Evolutionary conservation across 2,329 filamentous ascomycete genomes (phyloP).

Genomic region (Boeremia lycopersici): DNA sequence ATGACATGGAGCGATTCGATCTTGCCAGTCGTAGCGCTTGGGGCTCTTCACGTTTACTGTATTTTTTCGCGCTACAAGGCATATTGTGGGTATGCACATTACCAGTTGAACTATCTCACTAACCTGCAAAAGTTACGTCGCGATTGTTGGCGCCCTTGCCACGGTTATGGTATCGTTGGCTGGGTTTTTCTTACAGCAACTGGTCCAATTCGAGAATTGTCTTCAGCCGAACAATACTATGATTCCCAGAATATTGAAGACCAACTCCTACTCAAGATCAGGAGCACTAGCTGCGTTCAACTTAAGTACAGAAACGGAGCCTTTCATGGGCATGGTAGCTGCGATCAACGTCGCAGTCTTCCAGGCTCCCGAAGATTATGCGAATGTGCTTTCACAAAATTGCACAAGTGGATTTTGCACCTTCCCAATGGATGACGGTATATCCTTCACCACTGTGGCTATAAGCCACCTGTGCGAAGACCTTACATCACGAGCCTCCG

Average conservation of each 20-base stretch:
- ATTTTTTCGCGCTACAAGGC: neutral
- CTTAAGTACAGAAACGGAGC: no score
- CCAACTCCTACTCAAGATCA: neutral
- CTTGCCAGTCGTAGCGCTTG: constrained; percentile 20
- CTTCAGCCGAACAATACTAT: neutral
- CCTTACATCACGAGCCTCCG: neutral
- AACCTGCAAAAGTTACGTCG: neutral
- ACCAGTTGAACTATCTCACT: neutral
- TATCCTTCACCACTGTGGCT: neutral
- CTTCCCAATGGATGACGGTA: neutral
- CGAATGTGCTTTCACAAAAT: neutral
- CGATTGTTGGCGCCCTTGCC: neutral
- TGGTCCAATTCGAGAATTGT: neutral
- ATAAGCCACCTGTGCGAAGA: neutral
- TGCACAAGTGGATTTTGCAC: neutral
- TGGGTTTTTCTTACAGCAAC: neutral
- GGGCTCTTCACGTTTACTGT: constrained; percentile 13
- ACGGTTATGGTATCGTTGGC: neutral
- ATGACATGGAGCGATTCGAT: constrained; percentile 17
- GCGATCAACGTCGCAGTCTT: neutral
- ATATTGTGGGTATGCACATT: neutral
- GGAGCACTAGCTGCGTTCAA: no score
- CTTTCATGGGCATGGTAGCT: neutral
- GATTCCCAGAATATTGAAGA: neutral
- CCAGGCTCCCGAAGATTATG: neutral